Percentiles rank a stretch among this genome's conserved stretches.
Evolutionary conservation across 108 stramenopile genomes (phyloP).

Genomic region (Aurantiochytrium sp.): DNA sequence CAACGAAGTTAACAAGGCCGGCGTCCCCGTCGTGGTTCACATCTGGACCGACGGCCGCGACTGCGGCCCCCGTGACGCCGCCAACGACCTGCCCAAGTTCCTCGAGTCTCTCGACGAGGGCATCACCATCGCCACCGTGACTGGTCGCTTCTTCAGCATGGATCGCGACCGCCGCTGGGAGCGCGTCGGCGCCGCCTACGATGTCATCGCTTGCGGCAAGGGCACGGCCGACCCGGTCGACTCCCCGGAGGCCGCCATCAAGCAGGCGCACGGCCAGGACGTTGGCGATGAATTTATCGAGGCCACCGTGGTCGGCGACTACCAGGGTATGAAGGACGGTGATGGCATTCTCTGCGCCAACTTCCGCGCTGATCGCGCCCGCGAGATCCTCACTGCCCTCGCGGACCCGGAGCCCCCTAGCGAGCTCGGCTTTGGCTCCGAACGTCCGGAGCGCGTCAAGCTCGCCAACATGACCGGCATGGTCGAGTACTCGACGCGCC

Average conservation of each 20-base stretch:
- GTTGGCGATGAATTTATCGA: not conserved
- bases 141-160: not conserved
- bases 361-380: constrained; percentile 17
- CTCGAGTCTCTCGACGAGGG: not conserved
- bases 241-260: not conserved
- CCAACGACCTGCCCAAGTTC: not conserved
- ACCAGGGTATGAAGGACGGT: not conserved
- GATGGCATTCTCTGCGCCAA: not conserved
- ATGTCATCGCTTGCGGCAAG: not conserved
- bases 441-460: not conserved
- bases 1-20: not conserved
- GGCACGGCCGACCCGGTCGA: not conserved
- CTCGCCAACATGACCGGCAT: not conserved
- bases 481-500: not conserved
- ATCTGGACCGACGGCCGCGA: not conserved
- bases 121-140: not conserved
- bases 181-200: not conserved
- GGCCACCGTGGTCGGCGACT: not conserved
- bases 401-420: not conserved
- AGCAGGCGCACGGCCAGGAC: constrained; percentile 7
- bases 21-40: constrained; percentile 5
- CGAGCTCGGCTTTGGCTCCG: not conserved
- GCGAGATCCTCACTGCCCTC: not conserved
- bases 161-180: constrained; percentile 16
- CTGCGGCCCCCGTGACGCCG: not conserved